Conservation (phyloP, 345 rosid genomes). For the Pistacia atlantica region DNA sequence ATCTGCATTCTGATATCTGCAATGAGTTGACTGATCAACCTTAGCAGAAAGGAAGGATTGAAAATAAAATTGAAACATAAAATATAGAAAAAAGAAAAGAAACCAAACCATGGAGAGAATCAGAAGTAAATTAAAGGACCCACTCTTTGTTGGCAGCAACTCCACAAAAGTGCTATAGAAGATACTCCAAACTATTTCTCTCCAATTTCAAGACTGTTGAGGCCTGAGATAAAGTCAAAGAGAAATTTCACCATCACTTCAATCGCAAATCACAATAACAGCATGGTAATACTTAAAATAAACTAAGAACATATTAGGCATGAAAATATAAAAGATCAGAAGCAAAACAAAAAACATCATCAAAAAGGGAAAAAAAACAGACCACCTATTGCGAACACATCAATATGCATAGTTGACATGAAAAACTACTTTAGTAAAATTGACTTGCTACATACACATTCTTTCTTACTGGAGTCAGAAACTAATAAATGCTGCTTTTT, state of each 20-base stretch:
- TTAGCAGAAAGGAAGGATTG: not conserved
- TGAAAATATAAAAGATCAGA: not conserved
- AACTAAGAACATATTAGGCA: not conserved
- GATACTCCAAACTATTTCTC: slow-evolving; percentile 86
- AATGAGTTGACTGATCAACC: slow-evolving; percentile 30
- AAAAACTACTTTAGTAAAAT: no score
- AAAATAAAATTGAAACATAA: slow-evolving; percentile 10
- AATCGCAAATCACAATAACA: slow-evolving; percentile 1
- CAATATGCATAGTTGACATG: not conserved
- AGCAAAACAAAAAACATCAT: not conserved
- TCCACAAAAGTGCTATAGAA: slow-evolving; percentile 73
- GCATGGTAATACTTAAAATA: not conserved
- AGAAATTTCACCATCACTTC: slow-evolving; percentile 7
- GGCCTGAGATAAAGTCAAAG: slow-evolving; percentile 50
- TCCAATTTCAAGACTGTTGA: slow-evolving; percentile 88
- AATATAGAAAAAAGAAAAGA: not conserved
- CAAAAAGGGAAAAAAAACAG: not conserved
- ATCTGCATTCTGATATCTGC: slow-evolving; percentile 96
- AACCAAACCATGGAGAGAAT: slow-evolving; percentile 7
- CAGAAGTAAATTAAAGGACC: slow-evolving; percentile 24
- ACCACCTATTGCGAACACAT: not conserved
- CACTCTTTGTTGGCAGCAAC: slow-evolving; percentile 91
- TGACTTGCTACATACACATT: no score
- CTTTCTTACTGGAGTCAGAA: no score
- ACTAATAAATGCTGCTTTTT: no score